These are phyloP conservation scores for Dorcoceras hygrometricum DNA, from an alignment of 257 asterid species.

Conservation along the genomic window DNA sequence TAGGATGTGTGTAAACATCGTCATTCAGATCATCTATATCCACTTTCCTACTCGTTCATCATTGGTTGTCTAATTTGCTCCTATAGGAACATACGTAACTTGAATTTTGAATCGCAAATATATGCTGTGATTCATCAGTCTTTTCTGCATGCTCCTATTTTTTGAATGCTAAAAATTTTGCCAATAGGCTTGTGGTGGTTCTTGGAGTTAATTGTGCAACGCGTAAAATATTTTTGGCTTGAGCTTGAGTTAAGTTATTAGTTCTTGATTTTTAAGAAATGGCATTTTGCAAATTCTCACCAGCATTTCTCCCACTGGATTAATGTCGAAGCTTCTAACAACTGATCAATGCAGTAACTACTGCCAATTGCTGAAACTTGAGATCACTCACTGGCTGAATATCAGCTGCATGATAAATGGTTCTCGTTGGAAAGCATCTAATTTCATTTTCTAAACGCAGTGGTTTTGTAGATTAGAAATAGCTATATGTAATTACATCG, in stretches of 20 bases:
- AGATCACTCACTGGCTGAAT: neutral
- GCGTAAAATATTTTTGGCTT: neutral
- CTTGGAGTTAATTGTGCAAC: constrained; percentile 3
- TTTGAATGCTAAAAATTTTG: neutral
- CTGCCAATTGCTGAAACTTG: neutral
- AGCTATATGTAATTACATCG: neutral
- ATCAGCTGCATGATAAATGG: neutral
- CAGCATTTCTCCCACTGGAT: neutral
- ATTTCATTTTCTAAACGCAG: neutral
- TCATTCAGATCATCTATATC: neutral
- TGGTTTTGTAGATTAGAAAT: neutral
- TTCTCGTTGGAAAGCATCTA: neutral
- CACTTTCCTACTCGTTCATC: neutral
- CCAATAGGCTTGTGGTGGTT: neutral
- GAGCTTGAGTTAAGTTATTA: neutral
- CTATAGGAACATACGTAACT: neutral
- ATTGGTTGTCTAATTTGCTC: neutral
- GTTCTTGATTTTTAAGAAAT: neutral
- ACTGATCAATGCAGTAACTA: neutral
- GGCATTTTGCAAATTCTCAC: neutral
- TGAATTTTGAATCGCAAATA: neutral
- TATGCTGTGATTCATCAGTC: neutral
- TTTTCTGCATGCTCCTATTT: neutral
- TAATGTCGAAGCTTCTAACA: neutral
- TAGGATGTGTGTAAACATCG: neutral